phyloP scores from a whole-genome alignment of 495 filamentous ascomycete species.

The Filosporella fistucella region DNA sequence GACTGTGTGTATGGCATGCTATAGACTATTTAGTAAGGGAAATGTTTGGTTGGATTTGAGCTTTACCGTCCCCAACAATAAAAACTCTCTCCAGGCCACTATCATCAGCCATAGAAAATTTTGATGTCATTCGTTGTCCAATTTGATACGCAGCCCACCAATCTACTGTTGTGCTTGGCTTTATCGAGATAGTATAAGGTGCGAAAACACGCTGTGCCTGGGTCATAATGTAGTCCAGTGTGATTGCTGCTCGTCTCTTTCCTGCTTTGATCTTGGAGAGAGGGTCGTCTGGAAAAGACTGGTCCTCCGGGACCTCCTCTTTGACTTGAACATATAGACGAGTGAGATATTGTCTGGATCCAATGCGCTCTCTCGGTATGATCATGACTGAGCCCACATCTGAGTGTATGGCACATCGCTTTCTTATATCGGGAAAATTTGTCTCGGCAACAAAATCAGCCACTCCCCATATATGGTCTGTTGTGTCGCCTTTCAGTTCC shows the following conservation, averaged over 20 bases:
- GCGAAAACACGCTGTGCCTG: slow-evolving; percentile 36
- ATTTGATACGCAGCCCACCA: slow-evolving; percentile 36
- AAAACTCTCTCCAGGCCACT: slow-evolving; percentile 1
- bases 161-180: slow-evolving; percentile 24
- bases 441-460: slow-evolving; percentile 32
- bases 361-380: neutral
- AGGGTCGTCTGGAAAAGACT: too few species aligned
- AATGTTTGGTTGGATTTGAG: too few species aligned
- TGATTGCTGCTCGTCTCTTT: slow-evolving; percentile 33
- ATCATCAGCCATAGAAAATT: slow-evolving; percentile 22
- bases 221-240: slow-evolving; percentile 51
- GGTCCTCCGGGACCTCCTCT: too few species aligned
- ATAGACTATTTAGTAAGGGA: too few species aligned
- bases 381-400: slow-evolving; percentile 31
- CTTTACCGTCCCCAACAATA: slow-evolving; percentile 16
- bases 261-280: slow-evolving; percentile 28
- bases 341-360: neutral
- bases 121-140: slow-evolving; percentile 29
- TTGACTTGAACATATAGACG: neutral
- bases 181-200: slow-evolving; percentile 42
- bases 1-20: slow-evolving; percentile 33
- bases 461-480: slow-evolving; percentile 35
- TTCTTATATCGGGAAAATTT: slow-evolving; percentile 36
- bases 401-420: slow-evolving; percentile 36
- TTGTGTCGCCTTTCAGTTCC: slow-evolving; percentile 24